phyloP scores from a whole-genome alignment of 257 asterid species.

The Galeopsis tetrahit region DNA sequence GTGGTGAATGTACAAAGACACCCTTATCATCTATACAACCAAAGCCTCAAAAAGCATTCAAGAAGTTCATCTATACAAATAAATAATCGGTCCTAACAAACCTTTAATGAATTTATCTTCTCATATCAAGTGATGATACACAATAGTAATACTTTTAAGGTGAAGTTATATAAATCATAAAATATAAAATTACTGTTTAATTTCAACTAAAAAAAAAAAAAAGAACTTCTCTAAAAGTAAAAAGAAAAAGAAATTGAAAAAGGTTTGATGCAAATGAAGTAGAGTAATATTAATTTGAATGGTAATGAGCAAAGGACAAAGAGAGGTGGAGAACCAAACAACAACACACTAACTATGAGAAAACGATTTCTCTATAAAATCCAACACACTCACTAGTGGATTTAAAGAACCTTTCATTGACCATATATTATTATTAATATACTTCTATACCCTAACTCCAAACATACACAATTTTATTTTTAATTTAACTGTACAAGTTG shows the following conservation, averaged over 20 bases:
- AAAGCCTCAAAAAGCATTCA: too few relatives aligned
- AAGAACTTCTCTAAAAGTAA: too few relatives aligned
- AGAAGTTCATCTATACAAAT: too few relatives aligned
- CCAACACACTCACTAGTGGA: constrained; percentile 21
- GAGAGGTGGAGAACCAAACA: constrained; percentile 47
- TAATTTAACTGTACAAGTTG: neutral
- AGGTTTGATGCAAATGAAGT: constrained; percentile 5
- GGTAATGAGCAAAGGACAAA: constrained; percentile 39
- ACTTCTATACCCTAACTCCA: constrained; percentile 30
- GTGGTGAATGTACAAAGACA: too few relatives aligned
- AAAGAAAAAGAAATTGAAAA: neutral
- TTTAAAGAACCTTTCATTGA: constrained; percentile 47
- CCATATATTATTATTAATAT: constrained; percentile 24
- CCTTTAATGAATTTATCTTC: too few relatives aligned
- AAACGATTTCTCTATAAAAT: constrained; percentile 31
- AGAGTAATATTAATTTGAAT: constrained; percentile 35
- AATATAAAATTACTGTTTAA: too few relatives aligned
- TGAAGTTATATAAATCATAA: too few relatives aligned
- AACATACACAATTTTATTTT: constrained; percentile 22
- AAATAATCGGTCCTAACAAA: too few relatives aligned
- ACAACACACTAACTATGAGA: constrained; percentile 32
- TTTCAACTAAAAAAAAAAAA: too few relatives aligned
- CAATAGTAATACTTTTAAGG: too few relatives aligned
- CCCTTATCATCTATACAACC: too few relatives aligned
- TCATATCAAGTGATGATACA: too few relatives aligned